phyloP scores from a whole-genome alignment of 2,329 filamentous ascomycete species.

The Aspergillaceae sp. region DNA sequence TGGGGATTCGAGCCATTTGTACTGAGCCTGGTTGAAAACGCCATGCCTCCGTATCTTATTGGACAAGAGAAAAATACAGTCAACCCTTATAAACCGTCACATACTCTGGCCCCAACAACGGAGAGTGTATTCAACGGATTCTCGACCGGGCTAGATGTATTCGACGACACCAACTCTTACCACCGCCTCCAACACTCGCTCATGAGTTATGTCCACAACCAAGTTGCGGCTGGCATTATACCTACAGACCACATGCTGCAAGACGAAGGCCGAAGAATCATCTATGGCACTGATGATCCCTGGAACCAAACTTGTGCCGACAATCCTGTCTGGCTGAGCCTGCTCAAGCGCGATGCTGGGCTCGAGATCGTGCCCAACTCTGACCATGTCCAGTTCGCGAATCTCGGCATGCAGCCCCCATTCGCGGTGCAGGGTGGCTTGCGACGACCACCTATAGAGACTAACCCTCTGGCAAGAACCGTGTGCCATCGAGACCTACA shows the following conservation, averaged over 20 bases:
- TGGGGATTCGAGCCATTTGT: slow-evolving; percentile 34
- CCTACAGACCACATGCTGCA: slow-evolving; percentile 32
- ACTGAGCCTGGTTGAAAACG: slow-evolving; percentile 29
- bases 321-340: slow-evolving; percentile 38
- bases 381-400: slow-evolving; percentile 26
- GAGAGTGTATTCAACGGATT: slow-evolving; percentile 1
- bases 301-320: slow-evolving; percentile 40
- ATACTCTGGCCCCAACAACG: slow-evolving; percentile 1
- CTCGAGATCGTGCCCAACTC: slow-evolving; percentile 24
- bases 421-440: slow-evolving; percentile 33
- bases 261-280: slow-evolving; percentile 25
- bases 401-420: slow-evolving; percentile 36
- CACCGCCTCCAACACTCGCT: slow-evolving; percentile 33
- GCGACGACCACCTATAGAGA: slow-evolving; percentile 25
- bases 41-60: slow-evolving; percentile 32
- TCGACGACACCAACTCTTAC: slow-evolving; percentile 35
- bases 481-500: slow-evolving; percentile 16
- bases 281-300: slow-evolving; percentile 27
- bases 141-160: slow-evolving; percentile 1
- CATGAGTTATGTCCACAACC: slow-evolving; percentile 29
- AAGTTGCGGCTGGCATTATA: slow-evolving; percentile 24
- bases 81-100: slow-evolving; percentile 25
- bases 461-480: slow-evolving; percentile 19
- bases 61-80: slow-evolving; percentile 21
- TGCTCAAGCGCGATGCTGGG: slow-evolving; percentile 38